phyloP scores from a whole-genome alignment of 139 green algal genomes.

The Volvox africanus region DNA sequence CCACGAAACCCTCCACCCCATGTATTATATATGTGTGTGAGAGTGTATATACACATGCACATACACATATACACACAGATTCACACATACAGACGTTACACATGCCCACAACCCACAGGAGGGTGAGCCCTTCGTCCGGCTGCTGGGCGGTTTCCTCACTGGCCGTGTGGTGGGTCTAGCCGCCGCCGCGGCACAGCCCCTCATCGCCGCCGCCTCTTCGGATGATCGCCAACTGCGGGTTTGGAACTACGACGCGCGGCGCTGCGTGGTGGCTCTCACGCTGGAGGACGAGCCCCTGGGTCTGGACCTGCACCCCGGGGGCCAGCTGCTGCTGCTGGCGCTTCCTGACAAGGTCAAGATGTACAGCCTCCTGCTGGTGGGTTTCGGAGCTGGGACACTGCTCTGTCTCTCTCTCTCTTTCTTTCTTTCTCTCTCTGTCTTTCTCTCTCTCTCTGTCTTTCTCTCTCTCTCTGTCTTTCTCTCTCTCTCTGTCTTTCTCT shows the following conservation, averaged over 20 bases:
- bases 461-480: neutral
- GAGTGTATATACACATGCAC: too few relatives aligned
- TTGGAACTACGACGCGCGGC: conserved; percentile 48
- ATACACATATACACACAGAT: neutral
- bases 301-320: conserved; percentile 57
- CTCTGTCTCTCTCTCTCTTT: neutral
- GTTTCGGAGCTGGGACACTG: neutral
- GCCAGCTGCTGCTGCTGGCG: conserved; percentile 56
- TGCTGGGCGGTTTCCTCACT: conserved; percentile 41
- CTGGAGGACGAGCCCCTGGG: conserved; percentile 64
- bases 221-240: conserved; percentile 48
- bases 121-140: conserved; percentile 41
- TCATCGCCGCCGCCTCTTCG: conserved; percentile 40
- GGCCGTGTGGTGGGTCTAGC: conserved; percentile 33
- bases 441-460: neutral
- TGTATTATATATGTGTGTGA: too few relatives aligned
- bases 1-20: too few relatives aligned
- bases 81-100: neutral
- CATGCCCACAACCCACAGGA: conserved; percentile 42
- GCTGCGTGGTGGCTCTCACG: conserved; percentile 37
- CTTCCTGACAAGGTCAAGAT: conserved; percentile 59
- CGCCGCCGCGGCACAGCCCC: conserved; percentile 15
- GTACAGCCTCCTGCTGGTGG: conserved; percentile 56
- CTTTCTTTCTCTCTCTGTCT: neutral
- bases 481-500: neutral